These are phyloP conservation scores for Saccharum spontaneum DNA, from an alignment of 176 grass and related monocot species.

Conservation along the genomic window DNA sequence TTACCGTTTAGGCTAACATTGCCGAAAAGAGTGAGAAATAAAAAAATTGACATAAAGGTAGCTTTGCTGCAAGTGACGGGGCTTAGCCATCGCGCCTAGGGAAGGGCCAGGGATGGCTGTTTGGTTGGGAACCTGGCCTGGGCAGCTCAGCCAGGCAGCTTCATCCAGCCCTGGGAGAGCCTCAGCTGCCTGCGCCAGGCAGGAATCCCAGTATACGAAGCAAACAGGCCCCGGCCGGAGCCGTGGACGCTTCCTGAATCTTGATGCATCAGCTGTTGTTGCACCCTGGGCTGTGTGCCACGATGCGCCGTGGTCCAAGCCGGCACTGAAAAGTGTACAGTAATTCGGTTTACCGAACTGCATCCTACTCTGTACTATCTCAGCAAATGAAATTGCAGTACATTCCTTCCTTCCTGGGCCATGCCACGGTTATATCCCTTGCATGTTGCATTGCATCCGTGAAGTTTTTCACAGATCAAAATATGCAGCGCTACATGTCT, in stretches of 20 bases:
- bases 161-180: too few species aligned
- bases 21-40: not conserved
- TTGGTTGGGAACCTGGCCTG: too few species aligned
- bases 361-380: not conserved
- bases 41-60: not conserved
- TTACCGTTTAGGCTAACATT: too few species aligned
- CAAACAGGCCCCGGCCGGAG: not conserved
- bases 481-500: not conserved
- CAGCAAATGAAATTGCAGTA: not conserved
- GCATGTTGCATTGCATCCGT: not conserved
- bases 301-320: conserved; percentile 26
- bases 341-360: conserved; percentile 9
- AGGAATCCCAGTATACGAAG: too few species aligned
- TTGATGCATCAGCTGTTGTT: conserved; percentile 20
- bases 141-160: too few species aligned
- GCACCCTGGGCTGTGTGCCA: not conserved
- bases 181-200: too few species aligned
- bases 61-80: not conserved
- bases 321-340: not conserved
- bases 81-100: not conserved
- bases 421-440: not conserved
- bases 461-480: not conserved
- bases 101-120: not conserved
- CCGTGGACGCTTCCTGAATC: conserved; percentile 7
- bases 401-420: not conserved